A percentile compares a stretch with the other conserved stretches of the same genome.
Evolutionary conservation across 306 rosid species (phyloP).

Genomic region (Mucuna pruriens): DNA sequence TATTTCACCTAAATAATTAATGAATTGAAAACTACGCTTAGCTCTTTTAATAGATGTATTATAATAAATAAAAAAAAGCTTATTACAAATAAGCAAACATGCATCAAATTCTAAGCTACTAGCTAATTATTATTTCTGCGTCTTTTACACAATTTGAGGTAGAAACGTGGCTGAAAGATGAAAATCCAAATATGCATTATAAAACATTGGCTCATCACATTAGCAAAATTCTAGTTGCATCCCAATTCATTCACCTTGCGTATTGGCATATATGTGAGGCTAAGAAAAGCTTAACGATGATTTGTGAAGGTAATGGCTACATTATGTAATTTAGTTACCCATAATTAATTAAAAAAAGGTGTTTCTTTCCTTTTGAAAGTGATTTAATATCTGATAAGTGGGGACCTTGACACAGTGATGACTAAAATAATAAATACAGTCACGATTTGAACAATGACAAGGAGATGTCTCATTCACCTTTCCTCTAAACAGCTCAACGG

Average conservation of each 20-base stretch:
- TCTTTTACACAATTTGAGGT: not conserved
- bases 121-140: not conserved
- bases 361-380: not conserved
- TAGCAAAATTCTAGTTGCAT: not conserved
- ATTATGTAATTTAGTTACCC: not conserved
- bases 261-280: not conserved
- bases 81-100: not conserved
- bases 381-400: slow-evolving; percentile 4
- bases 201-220: not conserved
- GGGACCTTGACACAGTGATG: slow-evolving; percentile 20
- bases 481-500: not conserved
- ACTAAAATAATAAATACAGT: slow-evolving; percentile 3
- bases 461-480: not conserved
- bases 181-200: not conserved
- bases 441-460: not conserved
- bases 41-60: not conserved
- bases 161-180: not conserved
- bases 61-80: not conserved
- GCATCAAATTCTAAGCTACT: not conserved
- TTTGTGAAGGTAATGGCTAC: not conserved
- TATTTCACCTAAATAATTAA: not conserved
- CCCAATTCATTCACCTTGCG: not conserved
- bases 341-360: not conserved
- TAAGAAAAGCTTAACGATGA: not conserved
- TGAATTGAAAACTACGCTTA: not conserved